These are phyloP conservation scores for Codiaeum variegatum DNA, from an alignment of 441 rosid species.

Conservation along the genomic window DNA sequence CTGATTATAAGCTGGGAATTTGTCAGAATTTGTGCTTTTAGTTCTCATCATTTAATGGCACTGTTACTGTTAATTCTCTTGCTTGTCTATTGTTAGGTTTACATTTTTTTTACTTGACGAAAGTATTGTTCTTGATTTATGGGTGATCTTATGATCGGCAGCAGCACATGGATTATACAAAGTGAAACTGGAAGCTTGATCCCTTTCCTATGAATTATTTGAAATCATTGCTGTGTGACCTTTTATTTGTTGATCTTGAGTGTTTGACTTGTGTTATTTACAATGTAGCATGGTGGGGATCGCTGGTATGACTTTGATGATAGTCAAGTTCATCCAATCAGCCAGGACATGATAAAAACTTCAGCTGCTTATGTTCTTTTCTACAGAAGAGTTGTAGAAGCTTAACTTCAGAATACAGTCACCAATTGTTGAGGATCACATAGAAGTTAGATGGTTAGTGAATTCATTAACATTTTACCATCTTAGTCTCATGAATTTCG, in stretches of 20 bases:
- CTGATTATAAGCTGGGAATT: neutral
- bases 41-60: neutral
- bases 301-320: conserved; percentile 94
- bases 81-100: neutral
- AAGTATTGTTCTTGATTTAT: neutral
- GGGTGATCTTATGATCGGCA: neutral
- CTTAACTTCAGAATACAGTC: conserved; percentile 25
- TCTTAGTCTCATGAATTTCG: conserved; percentile 17
- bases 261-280: conserved; percentile 1
- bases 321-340: conserved; percentile 64
- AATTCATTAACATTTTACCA: conserved; percentile 22
- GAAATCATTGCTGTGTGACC: neutral
- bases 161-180: neutral
- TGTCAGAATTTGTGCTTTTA: neutral
- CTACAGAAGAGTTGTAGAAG: conserved; percentile 76
- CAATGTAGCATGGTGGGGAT: conserved; percentile 80
- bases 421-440: neutral
- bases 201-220: neutral
- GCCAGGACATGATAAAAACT: conserved; percentile 82
- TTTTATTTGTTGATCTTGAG: neutral
- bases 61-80: neutral
- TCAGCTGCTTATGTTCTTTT: conserved; percentile 96
- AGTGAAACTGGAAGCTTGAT: neutral
- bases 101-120: neutral
- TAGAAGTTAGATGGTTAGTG: conserved; percentile 26